phyloP scores from a whole-genome alignment of 208 protist species.

The Acanthamoeba healyi region DNA sequence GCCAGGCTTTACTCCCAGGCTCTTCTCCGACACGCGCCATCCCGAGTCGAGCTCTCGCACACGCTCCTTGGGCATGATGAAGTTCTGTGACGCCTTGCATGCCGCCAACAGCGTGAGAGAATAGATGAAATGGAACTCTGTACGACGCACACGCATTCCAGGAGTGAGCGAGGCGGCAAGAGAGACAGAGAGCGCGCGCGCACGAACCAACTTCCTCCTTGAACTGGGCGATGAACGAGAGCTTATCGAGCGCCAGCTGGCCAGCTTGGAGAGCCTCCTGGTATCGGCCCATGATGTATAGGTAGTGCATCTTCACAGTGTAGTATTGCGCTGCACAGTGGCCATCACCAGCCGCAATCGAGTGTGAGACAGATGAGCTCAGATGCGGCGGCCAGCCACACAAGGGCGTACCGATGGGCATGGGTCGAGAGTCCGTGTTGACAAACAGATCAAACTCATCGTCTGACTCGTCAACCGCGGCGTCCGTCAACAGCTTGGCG shows the following conservation, averaged over 20 bases:
- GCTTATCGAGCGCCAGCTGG: background rate
- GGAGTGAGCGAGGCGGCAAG: background rate
- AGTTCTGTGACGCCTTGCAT: conserved; percentile 10
- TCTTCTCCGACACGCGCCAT: conserved; percentile 31
- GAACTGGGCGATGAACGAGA: conserved; percentile 44
- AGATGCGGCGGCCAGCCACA: background rate
- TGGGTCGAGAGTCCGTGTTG: background rate
- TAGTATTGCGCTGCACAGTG: conserved; percentile 34
- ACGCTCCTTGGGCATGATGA: conserved; percentile 44
- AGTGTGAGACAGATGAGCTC: no score
- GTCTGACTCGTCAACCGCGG: background rate
- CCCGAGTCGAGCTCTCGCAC: conserved; percentile 33
- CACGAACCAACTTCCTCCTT: conserved; percentile 65
- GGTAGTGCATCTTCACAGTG: conserved; percentile 50
- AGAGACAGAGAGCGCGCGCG: background rate
- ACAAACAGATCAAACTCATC: conserved; percentile 6
- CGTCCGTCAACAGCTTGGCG: conserved; percentile 5
- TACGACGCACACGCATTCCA: no score
- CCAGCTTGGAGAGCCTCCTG: background rate
- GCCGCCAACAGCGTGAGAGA: conserved; percentile 42
- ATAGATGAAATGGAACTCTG: conserved; percentile 60
- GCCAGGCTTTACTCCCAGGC: background rate
- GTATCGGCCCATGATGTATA: conserved; percentile 70
- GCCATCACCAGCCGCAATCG: no score
- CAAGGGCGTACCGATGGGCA: conserved; percentile 27